Conservation (phyloP, 2,329 filamentous ascomycete species). For the Nemania bipapillata region DNA sequence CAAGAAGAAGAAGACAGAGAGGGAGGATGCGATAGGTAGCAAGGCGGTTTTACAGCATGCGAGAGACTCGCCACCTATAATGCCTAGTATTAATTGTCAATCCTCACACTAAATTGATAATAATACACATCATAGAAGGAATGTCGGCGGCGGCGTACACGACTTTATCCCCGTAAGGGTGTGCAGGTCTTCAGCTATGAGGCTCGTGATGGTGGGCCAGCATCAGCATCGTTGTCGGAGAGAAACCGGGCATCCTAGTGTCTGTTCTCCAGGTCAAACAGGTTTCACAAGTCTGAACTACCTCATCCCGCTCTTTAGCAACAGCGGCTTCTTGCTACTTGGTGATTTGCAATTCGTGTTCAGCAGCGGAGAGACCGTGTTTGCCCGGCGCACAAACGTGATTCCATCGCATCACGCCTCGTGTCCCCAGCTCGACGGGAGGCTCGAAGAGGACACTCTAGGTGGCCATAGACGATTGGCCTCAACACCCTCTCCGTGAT, state of each 20-base stretch:
- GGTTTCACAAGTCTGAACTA: constrained; percentile 9
- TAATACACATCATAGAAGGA: neutral
- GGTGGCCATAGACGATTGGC: neutral
- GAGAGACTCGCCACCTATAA: constrained; percentile 6
- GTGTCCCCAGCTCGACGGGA: neutral
- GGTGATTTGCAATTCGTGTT: constrained; percentile 1
- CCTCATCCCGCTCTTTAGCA: neutral
- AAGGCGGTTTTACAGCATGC: constrained; percentile 5
- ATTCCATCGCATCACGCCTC: neutral
- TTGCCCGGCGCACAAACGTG: neutral
- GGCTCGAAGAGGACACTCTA: neutral
- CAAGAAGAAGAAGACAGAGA: neutral
- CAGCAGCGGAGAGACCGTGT: neutral
- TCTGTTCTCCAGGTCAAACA: neutral
- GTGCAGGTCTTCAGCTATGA: neutral
- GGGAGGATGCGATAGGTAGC: neutral
- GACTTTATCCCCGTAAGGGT: neutral
- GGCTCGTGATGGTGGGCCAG: neutral
- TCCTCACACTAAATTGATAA: neutral
- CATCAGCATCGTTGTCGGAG: neutral
- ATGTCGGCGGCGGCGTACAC: neutral
- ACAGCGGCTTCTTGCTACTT: neutral
- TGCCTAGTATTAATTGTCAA: neutral
- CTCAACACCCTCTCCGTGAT: constrained; percentile 6
- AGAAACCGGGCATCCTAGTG: neutral